phyloP scores from a whole-genome alignment of 78 protist species.

The Dictyostelium firmibasis region DNA sequence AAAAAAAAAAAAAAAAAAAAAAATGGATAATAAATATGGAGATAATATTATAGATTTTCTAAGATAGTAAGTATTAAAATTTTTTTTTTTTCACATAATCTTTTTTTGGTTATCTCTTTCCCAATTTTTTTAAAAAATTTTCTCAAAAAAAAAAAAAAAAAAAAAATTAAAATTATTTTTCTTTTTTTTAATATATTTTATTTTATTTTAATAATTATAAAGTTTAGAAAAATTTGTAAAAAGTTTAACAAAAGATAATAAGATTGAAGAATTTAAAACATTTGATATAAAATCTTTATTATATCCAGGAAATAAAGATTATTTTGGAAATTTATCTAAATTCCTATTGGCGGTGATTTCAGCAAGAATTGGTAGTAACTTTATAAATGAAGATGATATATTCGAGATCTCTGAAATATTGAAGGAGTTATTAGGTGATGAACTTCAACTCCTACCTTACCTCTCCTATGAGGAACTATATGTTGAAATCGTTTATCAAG shows the following conservation, averaged over 20 bases:
- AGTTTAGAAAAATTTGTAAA: slow-evolving; percentile 3
- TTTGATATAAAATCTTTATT: not conserved
- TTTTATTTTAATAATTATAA: not conserved
- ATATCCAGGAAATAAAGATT: not conserved
- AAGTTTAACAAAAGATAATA: not conserved
- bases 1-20: not conserved
- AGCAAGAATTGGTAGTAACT: not conserved
- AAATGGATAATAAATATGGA: not conserved
- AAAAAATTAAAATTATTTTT: not conserved
- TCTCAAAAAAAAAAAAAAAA: not conserved
- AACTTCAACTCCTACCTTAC: not conserved
- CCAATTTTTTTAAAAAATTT: not conserved
- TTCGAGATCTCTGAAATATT: not conserved
- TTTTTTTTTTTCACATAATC: too few species aligned
- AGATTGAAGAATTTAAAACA: not conserved
- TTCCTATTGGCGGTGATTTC: not conserved
- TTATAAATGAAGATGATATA: not conserved
- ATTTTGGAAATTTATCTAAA: slow-evolving; percentile 1
- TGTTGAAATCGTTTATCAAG: not conserved
- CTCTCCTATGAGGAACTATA: not conserved
- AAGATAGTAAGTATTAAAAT: not conserved
- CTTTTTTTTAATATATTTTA: too few species aligned
- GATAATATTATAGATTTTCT: not conserved
- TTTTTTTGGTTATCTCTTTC: not conserved
- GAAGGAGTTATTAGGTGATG: not conserved